phyloP scores from a whole-genome alignment of 164 flowering plant species.

The Paratinospora sagittata region DNA sequence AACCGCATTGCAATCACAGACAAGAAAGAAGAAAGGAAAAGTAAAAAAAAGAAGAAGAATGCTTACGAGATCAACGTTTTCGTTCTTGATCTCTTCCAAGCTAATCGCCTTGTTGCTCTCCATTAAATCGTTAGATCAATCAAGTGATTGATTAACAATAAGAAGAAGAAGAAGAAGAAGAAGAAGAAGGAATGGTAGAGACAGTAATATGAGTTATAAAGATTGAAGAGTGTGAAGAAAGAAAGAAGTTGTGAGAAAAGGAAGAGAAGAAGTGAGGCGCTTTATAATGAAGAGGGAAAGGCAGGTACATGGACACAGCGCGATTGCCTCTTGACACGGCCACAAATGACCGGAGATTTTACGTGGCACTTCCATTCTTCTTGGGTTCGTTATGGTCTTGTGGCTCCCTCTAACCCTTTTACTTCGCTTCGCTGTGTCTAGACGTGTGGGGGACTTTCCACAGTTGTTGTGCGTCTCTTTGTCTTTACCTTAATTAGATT shows the following conservation, averaged over 20 bases:
- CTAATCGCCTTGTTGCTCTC: neutral
- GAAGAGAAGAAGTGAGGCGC: neutral
- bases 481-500: no score
- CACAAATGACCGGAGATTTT: no score
- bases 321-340: neutral
- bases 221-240: no score
- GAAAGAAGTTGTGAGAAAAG: no score
- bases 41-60: neutral
- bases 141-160: no score
- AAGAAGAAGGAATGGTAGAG: no score
- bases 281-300: neutral
- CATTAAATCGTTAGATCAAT: no score
- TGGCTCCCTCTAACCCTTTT: neutral
- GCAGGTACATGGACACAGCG: neutral
- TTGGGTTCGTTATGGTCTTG: neutral
- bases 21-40: neutral
- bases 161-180: no score
- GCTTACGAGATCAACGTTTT: slow-evolving; percentile 5
- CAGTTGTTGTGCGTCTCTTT: no score
- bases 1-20: neutral
- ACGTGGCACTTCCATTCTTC: neutral
- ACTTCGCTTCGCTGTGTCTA: no score
- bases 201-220: no score
- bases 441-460: no score
- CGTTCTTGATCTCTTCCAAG: slow-evolving; percentile 10